Base-by-base conservation (phyloP, 169 alveolate genomes). In the Cryptosporidium canis region DNA sequence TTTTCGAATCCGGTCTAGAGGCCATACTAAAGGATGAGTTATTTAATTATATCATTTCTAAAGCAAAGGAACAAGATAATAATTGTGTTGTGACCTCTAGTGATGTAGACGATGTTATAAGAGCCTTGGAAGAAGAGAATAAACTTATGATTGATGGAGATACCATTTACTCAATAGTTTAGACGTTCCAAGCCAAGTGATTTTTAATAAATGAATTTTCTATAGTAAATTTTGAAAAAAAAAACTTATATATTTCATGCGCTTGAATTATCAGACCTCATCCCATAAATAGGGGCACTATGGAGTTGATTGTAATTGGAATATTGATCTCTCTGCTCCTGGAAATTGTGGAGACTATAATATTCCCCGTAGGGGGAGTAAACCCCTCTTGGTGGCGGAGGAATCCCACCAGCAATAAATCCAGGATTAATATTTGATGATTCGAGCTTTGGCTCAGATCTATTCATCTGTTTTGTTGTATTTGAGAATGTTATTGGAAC, bases 371-470 rank as follows among this genome's bases (percentile, higher is more conserved):
- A 31, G 11, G 41, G 45, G 18, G 37, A 21, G 9, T 29, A 18
- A 16, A n/a, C 11, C 8, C 35, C 45, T 37, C 87, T 77, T 27
- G 87, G 87, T 9, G 87, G 87, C 61, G 87, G 87, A 8, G 87
- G 87, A 31, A 77, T 77, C 1, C 87, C 87, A 7, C 87, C 87
- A n/a, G 87, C 87, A 39, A 77, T 77, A 39, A 77, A 77, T 14
- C 87, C 72, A 27, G 87, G 87, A 18, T 61, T 77, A 24, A 33
- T 77, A 21, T 77, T 77, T 5, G 55, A 61, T 27, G 61, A 45
- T 11, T 77, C 87, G 16, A 77, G 43, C 53, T 33, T 29, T 1
- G 87, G 87, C 3, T 12, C 27, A 14, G 44, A n/a, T 11, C 37
- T 43, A 44, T 58, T 63, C 27, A 37, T 5, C 24, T 77, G 51